Base-by-base conservation (phyloP, 345 rosid genomes). In the Cochlearia excelsa region DNA sequence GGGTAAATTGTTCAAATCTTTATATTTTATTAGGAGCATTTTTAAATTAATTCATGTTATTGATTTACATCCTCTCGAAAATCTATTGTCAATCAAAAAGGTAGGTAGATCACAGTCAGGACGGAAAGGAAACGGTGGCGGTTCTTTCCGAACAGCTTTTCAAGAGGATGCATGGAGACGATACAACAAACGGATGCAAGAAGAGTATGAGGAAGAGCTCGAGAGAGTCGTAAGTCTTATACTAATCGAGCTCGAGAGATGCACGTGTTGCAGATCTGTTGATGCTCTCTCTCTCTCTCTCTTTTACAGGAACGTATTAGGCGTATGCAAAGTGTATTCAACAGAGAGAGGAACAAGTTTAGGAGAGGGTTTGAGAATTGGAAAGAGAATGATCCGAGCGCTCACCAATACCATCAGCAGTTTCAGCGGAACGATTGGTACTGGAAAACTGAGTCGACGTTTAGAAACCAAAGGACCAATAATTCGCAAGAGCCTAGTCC, bases 371-470 rank as follows among this genome's bases (percentile, higher is more conserved):
- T 79, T 28, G 97, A 89, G 74, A 82, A 79, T 70, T 93, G 97
- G 99, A 83, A 54, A 74, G 87, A 89, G 68, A 76, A 68, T 78
- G 89, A 74, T 49, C 53, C 78, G 26, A 80, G 79, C 66, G 80
- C 82, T 30, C 83, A 84, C 80, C 70, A 71, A 51, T 89, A 72
- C 54, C 82, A 82, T 79, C 97, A 92, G 60, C 84, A 87, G 45
- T 89, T 76, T 68, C 99, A 93, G 82, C 83, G 95, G 44, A 88
- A 93, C 63, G 97, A 93, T 75, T 93, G 99, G 99, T 89, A 93
- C 73, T 93, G 97, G 97, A 89, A 93, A 56, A 63, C 86, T 9
- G 82, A 92, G 31, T 46, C 86, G 41, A 80, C 96, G 16, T 80
- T 57, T 73, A 80, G 76, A 75, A 77, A 83, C 66, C 88, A 81